Conservation (phyloP, 768 basidiomycete genomes). For the Trametes meyenii region DNA sequence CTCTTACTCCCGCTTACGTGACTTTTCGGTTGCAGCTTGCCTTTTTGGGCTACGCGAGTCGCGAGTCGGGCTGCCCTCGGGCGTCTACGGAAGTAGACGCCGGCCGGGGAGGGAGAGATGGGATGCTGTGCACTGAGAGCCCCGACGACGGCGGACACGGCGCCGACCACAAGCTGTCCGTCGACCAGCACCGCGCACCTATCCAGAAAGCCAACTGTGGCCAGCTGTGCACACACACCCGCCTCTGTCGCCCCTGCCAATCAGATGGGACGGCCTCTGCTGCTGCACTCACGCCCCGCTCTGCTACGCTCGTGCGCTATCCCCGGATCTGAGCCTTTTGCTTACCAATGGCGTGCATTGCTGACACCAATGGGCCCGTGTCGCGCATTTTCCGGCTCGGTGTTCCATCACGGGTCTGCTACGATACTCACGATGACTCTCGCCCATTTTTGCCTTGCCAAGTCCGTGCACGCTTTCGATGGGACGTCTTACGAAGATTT, state of each 20-base stretch:
- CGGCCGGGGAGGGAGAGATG: neutral
- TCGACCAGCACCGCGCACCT: neutral
- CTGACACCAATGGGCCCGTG: conserved; percentile 4
- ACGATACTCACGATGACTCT: neutral
- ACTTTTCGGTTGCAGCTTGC: conserved; percentile 12
- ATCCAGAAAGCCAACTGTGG: neutral
- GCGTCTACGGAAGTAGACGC: no score
- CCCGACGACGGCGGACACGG: neutral
- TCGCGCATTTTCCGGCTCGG: neutral
- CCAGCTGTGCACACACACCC: neutral
- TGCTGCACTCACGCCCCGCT: neutral
- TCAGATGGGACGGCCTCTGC: neutral
- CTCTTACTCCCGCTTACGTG: conserved; percentile 23
- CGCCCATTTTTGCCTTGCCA: neutral
- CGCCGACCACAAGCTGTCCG: neutral
- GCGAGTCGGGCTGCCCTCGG: no score
- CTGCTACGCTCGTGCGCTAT: neutral
- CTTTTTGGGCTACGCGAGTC: neutral
- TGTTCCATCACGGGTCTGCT: neutral
- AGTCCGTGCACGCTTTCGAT: neutral
- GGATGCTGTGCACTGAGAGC: neutral
- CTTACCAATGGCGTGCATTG: conserved; percentile 15
- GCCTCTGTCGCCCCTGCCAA: neutral
- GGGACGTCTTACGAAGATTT: no score
- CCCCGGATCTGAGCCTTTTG: conserved; percentile 6